Conservation (phyloP, 148 eudicot species). For the Camellia lanceoleosa region DNA sequence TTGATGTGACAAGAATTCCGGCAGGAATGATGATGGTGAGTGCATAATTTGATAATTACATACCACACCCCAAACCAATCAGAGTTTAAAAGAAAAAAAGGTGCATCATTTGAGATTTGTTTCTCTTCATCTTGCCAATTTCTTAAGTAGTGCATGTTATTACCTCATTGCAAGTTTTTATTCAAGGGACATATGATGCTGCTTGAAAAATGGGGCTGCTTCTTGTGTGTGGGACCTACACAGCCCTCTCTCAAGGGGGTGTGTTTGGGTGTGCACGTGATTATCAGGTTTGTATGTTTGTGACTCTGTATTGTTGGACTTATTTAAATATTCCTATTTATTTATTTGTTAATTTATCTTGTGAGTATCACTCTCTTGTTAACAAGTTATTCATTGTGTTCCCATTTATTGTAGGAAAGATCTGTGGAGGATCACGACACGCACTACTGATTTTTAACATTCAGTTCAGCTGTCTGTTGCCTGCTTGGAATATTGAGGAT, state of each 20-base stretch:
- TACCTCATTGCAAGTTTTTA: too few relatives aligned
- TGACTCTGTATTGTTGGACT: too few relatives aligned
- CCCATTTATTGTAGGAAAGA: slow-evolving; percentile 2
- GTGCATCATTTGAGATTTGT: neutral
- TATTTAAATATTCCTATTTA: neutral
- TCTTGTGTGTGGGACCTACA: too few relatives aligned
- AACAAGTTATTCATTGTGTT: neutral
- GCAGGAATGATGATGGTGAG: slow-evolving; percentile 2
- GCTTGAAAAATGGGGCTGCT: too few relatives aligned
- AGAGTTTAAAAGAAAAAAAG: neutral
- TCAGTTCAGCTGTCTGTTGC: slow-evolving; percentile 1
- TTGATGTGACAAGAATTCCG: slow-evolving; percentile 14
- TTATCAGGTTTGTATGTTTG: too few relatives aligned
- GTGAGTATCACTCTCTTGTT: neutral
- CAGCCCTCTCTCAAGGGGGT: too few relatives aligned
- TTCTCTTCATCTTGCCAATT: neutral
- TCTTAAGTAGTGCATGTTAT: neutral
- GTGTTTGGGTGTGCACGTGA: too few relatives aligned
- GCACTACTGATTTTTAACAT: neutral
- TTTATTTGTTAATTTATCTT: neutral
- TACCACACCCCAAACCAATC: too few relatives aligned
- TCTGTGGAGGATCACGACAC: neutral
- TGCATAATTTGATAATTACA: neutral
- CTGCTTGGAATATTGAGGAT: neutral
- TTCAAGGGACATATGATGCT: too few relatives aligned